These are phyloP conservation scores for Debaryomyces robertsiae DNA, from an alignment of 1,139 yeast genomes.

Conservation along the genomic window DNA sequence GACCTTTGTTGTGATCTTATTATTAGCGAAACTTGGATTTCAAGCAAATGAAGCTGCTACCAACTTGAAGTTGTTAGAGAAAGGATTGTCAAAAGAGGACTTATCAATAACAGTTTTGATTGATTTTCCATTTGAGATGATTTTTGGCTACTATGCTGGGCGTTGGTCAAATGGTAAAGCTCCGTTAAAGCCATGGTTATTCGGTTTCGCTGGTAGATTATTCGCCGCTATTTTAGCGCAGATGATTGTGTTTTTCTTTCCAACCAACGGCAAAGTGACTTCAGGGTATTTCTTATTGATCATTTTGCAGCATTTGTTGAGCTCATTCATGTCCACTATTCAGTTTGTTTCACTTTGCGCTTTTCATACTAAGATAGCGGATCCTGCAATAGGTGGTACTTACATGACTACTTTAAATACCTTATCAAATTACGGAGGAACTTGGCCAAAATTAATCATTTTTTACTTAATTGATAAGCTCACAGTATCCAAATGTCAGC, in stretches of 20 bases:
- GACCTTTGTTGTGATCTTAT: constrained; percentile 69
- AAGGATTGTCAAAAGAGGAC: constrained; percentile 92
- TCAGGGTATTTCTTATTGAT: constrained; percentile 63
- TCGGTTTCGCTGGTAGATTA: constrained; percentile 85
- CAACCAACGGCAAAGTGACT: constrained; percentile 52
- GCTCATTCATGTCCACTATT: constrained; percentile 91
- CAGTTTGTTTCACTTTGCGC: constrained; percentile 95
- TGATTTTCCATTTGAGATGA: constrained; percentile 93
- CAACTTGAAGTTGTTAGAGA: constrained; percentile 85
- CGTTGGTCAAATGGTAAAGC: constrained; percentile 82
- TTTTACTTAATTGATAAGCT: constrained; percentile 78
- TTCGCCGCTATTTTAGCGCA: constrained; percentile 77
- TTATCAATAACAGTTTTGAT: constrained; percentile 88
- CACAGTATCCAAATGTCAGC: constrained; percentile 62
- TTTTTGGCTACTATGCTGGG: constrained; percentile 95
- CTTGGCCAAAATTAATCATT: constrained; percentile 90
- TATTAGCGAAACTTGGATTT: constrained; percentile 86
- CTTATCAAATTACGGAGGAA: constrained; percentile 90
- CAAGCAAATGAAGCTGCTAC: constrained; percentile 97
- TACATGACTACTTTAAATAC: constrained; percentile 97
- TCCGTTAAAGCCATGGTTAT: constrained; percentile 84
- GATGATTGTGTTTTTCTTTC: constrained; percentile 71
- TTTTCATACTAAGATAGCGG: constrained; percentile 93
- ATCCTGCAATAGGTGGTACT: constrained; percentile 95
- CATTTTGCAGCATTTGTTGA: constrained; percentile 77